Evolutionary conservation across 2,329 filamentous ascomycete species (phyloP).

Genomic region (Ampelomyces quisqualis): DNA sequence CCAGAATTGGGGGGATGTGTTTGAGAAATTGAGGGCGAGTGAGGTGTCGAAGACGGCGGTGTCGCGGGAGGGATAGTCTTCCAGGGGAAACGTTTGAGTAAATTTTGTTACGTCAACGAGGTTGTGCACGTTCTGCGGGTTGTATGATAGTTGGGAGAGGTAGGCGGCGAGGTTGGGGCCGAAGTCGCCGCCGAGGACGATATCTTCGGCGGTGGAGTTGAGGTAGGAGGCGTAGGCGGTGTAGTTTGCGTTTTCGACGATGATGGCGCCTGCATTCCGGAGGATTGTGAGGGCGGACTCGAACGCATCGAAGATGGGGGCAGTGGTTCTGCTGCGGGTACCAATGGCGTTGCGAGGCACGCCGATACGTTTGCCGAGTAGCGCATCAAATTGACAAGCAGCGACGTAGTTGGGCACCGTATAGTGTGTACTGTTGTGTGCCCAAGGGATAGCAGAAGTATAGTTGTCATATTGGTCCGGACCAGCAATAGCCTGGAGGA

Average conservation of each 20-base stretch:
- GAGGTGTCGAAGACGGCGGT: slow-evolving; percentile 58
- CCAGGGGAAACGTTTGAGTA: slow-evolving; percentile 55
- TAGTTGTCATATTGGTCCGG: slow-evolving; percentile 58
- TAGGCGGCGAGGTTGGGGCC: slow-evolving; percentile 58
- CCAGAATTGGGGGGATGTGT: slow-evolving; percentile 60
- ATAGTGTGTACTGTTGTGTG: slow-evolving; percentile 38
- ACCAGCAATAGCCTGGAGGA: slow-evolving; percentile 61
- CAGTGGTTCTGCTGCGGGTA: slow-evolving; percentile 29
- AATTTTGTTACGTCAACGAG: slow-evolving; percentile 57
- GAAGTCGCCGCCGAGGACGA: slow-evolving; percentile 62
- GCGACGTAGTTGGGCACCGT: slow-evolving; percentile 61
- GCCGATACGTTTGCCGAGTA: slow-evolving; percentile 63
- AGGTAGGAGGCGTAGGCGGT: slow-evolving; percentile 53
- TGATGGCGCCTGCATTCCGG: slow-evolving; percentile 56
- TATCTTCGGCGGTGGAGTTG: slow-evolving; percentile 43
- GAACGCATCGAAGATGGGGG: slow-evolving; percentile 56
- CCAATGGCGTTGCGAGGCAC: slow-evolving; percentile 62
- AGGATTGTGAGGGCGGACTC: slow-evolving; percentile 56
- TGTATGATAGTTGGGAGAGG: slow-evolving; percentile 56
- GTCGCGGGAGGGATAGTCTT: slow-evolving; percentile 64
- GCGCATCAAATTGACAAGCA: slow-evolving; percentile 56
- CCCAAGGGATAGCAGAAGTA: slow-evolving; percentile 58
- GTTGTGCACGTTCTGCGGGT: slow-evolving; percentile 57
- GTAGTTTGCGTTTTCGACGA: slow-evolving; percentile 63
- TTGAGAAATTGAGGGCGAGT: slow-evolving; percentile 56